These are phyloP conservation scores for Microbotryum intermedium DNA, from an alignment of 1,284 basidiomycete genomes.

Conservation along the genomic window DNA sequence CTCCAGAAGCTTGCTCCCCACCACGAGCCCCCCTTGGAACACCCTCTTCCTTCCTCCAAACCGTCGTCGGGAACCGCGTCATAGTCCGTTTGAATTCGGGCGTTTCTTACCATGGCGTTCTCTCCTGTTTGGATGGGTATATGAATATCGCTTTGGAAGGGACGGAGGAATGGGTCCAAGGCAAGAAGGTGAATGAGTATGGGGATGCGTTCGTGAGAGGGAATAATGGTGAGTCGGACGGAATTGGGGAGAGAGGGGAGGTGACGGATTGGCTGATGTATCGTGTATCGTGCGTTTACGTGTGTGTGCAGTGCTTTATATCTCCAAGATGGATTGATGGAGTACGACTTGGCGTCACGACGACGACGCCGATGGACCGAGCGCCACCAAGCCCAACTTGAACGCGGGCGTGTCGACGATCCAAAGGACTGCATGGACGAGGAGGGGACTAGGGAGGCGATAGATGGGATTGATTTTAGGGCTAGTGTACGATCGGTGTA, in stretches of 20 bases:
- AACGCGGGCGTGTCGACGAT: too few species aligned
- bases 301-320: constrained; percentile 5
- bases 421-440: too few species aligned
- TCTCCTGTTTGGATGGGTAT: constrained; percentile 89
- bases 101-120: constrained; percentile 84
- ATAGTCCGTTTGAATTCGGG: constrained; percentile 91
- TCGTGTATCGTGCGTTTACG: not conserved
- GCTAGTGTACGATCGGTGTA: too few species aligned
- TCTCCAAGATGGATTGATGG: constrained; percentile 1
- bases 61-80: constrained; percentile 86
- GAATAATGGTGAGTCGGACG: constrained; percentile 86
- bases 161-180: constrained; percentile 89
- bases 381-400: too few species aligned
- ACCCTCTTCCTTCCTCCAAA: constrained; percentile 32
- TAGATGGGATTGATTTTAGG: too few species aligned
- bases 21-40: constrained; percentile 7
- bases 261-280: not conserved
- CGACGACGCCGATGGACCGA: too few species aligned
- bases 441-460: too few species aligned
- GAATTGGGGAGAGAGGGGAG: too few species aligned
- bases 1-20: not conserved
- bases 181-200: constrained; percentile 67
- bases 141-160: constrained; percentile 98
- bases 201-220: constrained; percentile 53
- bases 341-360: too few species aligned